phyloP scores from a whole-genome alignment of 2,329 filamentous ascomycete species.

The Penicillium olsonii region DNA sequence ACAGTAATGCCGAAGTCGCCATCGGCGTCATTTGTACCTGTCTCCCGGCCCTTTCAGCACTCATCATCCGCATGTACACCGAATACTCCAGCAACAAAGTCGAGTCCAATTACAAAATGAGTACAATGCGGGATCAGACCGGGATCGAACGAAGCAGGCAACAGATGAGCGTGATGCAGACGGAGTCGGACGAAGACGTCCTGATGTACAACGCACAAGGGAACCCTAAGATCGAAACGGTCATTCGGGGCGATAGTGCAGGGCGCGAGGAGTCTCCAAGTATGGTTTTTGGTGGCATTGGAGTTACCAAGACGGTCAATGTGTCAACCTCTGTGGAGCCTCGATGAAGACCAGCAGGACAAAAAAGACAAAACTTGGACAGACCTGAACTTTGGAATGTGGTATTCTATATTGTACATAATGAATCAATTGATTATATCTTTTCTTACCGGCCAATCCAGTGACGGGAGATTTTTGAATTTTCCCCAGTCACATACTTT shows the following conservation, averaged over 20 bases:
- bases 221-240: slow-evolving; percentile 30
- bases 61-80: slow-evolving; percentile 36
- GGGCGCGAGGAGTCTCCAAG: not conserved
- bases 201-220: slow-evolving; percentile 29
- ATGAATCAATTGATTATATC: too few relatives aligned
- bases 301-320: slow-evolving; percentile 33
- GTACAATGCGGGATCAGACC: slow-evolving; percentile 18
- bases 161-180: slow-evolving; percentile 18
- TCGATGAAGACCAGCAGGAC: not conserved
- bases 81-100: slow-evolving; percentile 30
- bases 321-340: slow-evolving; percentile 24
- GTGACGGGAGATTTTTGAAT: too few relatives aligned
- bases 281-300: slow-evolving; percentile 17
- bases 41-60: slow-evolving; percentile 40
- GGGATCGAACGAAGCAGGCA: slow-evolving; percentile 15
- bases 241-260: slow-evolving; percentile 21
- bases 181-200: slow-evolving; percentile 28
- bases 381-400: too few relatives aligned
- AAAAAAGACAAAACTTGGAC: not conserved
- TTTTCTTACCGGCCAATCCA: too few relatives aligned
- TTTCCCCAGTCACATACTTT: too few relatives aligned
- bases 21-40: slow-evolving; percentile 45
- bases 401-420: too few relatives aligned
- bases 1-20: slow-evolving; percentile 42
- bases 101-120: slow-evolving; percentile 25